phyloP scores from a whole-genome alignment of 1,284 basidiomycete genomes.

The Cryptococcus amylolentus region DNA sequence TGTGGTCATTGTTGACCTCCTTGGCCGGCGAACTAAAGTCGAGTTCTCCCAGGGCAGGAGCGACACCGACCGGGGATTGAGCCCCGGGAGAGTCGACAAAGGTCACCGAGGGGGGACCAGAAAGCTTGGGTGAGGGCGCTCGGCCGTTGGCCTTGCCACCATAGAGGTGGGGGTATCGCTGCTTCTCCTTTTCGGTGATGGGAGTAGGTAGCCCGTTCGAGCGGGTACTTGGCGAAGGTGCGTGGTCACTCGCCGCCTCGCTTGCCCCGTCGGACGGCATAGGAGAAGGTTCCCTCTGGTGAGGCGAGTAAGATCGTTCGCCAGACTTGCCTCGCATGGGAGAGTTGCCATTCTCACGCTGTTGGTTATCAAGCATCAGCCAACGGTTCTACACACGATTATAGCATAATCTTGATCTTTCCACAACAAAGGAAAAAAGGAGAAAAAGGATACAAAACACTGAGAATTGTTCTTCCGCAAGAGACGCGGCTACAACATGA shows the following conservation, averaged over 20 bases:
- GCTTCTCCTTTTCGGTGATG: no score
- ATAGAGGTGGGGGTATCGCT: background rate
- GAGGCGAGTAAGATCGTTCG: conserved; percentile 1
- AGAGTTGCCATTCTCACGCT: conserved; percentile 16
- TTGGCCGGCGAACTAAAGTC: no score
- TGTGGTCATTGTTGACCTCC: no score
- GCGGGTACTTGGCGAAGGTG: no score
- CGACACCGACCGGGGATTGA: no score
- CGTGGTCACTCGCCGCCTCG: background rate
- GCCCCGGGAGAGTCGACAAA: no score
- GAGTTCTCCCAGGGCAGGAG: no score
- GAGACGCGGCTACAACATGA: no score
- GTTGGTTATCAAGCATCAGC: background rate
- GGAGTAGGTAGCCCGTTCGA: no score
- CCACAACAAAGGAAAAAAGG: background rate
- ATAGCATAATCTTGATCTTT: background rate
- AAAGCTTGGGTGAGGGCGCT: background rate
- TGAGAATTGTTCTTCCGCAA: no score
- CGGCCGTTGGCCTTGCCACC: background rate
- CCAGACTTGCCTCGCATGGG: conserved; percentile 7
- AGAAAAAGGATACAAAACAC: background rate
- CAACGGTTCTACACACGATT: background rate
- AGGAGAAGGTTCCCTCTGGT: background rate
- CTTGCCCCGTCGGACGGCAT: background rate
- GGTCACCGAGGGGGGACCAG: no score